Conservation (phyloP, 2,329 filamentous ascomycete genomes). For the Colletotrichum sp. region DNA sequence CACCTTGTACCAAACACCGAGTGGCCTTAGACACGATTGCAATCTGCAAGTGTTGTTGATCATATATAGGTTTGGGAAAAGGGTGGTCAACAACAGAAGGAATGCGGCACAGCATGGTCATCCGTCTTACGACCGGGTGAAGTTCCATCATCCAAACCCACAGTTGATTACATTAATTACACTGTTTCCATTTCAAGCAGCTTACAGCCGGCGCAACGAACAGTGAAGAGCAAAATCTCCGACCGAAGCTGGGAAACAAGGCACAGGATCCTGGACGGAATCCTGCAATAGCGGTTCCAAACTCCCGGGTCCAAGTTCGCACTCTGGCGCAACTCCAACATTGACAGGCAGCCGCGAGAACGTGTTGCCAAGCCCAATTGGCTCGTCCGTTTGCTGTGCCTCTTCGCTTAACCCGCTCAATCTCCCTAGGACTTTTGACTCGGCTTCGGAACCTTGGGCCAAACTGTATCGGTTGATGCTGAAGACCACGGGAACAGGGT, state of each 20-base stretch:
- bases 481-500: neutral
- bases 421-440: neutral
- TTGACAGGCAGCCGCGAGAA: neutral
- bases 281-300: slow-evolving; percentile 14
- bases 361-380: neutral
- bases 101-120: neutral
- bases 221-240: slow-evolving; percentile 6
- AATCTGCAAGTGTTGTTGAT: neutral
- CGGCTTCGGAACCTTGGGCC: neutral
- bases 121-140: neutral
- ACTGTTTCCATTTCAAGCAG: slow-evolving; percentile 2
- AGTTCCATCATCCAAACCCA: neutral
- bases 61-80: neutral
- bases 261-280: neutral
- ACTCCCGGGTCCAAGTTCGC: neutral
- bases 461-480: neutral
- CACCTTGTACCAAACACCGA: neutral
- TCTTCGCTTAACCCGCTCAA: neutral
- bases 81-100: neutral
- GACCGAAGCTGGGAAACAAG: slow-evolving; percentile 1
- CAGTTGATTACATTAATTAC: neutral
- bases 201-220: neutral
- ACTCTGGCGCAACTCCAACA: neutral
- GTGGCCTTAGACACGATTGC: neutral
- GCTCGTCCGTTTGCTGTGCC: neutral